Conservation (phyloP, 2,329 filamentous ascomycete species). For the Sarocladium kiliense region DNA sequence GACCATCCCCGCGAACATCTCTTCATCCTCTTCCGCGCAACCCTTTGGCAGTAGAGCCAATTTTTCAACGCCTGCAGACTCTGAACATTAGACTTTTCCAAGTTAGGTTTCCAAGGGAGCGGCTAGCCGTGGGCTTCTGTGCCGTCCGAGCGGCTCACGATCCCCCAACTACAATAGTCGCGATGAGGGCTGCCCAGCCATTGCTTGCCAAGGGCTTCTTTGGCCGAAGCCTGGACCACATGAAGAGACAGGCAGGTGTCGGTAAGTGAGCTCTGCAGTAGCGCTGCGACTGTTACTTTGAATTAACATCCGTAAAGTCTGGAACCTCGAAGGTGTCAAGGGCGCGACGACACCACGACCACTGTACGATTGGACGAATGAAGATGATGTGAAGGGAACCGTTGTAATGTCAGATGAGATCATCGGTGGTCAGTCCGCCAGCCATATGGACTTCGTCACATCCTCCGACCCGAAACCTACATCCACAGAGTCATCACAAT, state of each 20-base stretch:
- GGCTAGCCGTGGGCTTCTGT: no score
- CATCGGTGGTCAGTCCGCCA: slow-evolving; percentile 80
- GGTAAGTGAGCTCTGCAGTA: slow-evolving; percentile 34
- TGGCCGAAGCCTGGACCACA: slow-evolving; percentile 54
- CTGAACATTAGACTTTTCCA: no score
- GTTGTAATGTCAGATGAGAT: slow-evolving; percentile 84
- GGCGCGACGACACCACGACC: slow-evolving; percentile 58
- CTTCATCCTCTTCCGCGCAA: no score
- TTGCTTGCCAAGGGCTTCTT: slow-evolving; percentile 49
- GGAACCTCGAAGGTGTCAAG: slow-evolving; percentile 65
- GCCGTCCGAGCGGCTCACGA: no score
- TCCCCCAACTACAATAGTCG: slow-evolving; percentile 12
- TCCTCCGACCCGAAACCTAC: slow-evolving; percentile 14
- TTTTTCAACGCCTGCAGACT: no score
- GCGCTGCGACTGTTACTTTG: background rate
- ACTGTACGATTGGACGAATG: slow-evolving; percentile 57
- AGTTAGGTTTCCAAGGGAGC: no score
- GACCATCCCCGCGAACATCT: background rate
- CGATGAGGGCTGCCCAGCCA: slow-evolving; percentile 43
- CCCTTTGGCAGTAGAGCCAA: no score
- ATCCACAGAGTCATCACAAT: slow-evolving; percentile 13
- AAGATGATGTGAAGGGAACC: slow-evolving; percentile 42
- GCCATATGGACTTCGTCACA: slow-evolving; percentile 61
- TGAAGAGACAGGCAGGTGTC: slow-evolving; percentile 51
- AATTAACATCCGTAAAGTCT: slow-evolving; percentile 38